Percentiles rank a stretch among this genome's conserved stretches.
phyloP scores from a whole-genome alignment of 2,329 filamentous ascomycete genomes.

The Dactylellina haptotyla region DNA sequence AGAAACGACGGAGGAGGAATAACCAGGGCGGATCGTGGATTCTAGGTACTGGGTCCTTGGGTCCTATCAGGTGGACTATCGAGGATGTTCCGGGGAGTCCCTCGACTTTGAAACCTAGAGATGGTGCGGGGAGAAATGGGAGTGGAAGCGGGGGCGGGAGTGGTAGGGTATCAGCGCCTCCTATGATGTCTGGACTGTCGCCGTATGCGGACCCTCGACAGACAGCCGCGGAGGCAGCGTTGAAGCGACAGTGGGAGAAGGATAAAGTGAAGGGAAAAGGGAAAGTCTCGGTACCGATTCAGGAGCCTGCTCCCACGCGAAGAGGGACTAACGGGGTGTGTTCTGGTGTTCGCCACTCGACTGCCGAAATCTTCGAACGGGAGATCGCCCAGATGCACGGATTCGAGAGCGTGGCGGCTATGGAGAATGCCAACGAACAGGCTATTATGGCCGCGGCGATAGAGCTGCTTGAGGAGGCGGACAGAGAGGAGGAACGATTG shows the following conservation, averaged over 20 bases:
- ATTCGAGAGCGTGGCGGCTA: slow-evolving; percentile 83
- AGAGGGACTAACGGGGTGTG: slow-evolving; percentile 75
- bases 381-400: slow-evolving; percentile 75
- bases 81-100: slow-evolving; percentile 33
- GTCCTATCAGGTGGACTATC: slow-evolving; percentile 56
- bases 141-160: background rate
- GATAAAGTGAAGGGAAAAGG: background rate
- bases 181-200: background rate
- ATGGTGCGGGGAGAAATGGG: slow-evolving; percentile 1
- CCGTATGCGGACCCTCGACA: slow-evolving; percentile 40
- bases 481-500: slow-evolving; percentile 65
- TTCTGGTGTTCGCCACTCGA: slow-evolving; percentile 79
- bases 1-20: slow-evolving; percentile 72
- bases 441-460: slow-evolving; percentile 87
- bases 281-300: background rate
- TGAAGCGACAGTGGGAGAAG: slow-evolving; percentile 44
- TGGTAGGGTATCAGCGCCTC: slow-evolving; percentile 20
- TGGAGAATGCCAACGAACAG: slow-evolving; percentile 86
- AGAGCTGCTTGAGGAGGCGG: slow-evolving; percentile 86
- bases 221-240: slow-evolving; percentile 44
- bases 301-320: slow-evolving; percentile 69
- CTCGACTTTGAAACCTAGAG: slow-evolving; percentile 35
- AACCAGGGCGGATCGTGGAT: slow-evolving; percentile 74
- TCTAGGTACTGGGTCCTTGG: slow-evolving; percentile 70
- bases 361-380: slow-evolving; percentile 71